A percentile compares a stretch with the other conserved stretches of the same genome.
These are phyloP conservation scores for Yamadazyma dendronema DNA, from an alignment of 1,139 yeast genomes.

Conservation along the genomic window DNA sequence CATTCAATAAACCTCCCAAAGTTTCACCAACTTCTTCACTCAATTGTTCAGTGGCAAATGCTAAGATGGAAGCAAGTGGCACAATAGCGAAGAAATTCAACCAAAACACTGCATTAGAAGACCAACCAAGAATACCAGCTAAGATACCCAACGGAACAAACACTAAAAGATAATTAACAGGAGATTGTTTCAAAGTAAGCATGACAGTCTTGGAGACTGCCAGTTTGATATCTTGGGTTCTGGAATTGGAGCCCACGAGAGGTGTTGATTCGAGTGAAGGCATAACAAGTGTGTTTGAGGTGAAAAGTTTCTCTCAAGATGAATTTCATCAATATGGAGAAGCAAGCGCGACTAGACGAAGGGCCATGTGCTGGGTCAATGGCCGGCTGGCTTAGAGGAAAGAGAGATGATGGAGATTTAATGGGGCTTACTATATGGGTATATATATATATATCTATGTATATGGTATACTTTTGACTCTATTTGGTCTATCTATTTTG, in stretches of 20 bases:
- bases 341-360: not conserved
- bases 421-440: no score
- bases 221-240: not conserved
- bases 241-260: slow-evolving; percentile 1
- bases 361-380: not conserved
- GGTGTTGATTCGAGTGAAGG: slow-evolving; percentile 7
- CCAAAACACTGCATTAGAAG: slow-evolving; percentile 61
- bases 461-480: no score
- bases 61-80: slow-evolving; percentile 86
- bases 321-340: not conserved
- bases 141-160: slow-evolving; percentile 87
- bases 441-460: no score
- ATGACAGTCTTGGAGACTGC: slow-evolving; percentile 13
- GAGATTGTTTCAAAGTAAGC: slow-evolving; percentile 57
- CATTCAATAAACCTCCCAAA: slow-evolving; percentile 87
- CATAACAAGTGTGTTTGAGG: not conserved
- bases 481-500: no score
- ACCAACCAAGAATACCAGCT: slow-evolving; percentile 60
- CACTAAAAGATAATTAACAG: slow-evolving; percentile 71
- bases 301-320: not conserved
- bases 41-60: slow-evolving; percentile 90
- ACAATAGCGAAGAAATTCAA: slow-evolving; percentile 87
- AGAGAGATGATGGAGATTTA: not conserved
- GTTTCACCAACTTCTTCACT: slow-evolving; percentile 87
- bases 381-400: no score